A percentile compares a stretch with the other conserved stretches of the same genome.
These are phyloP conservation scores for Ogataea parapolymorpha DNA, from an alignment of 805 yeast genomes.

Conservation along the genomic window DNA sequence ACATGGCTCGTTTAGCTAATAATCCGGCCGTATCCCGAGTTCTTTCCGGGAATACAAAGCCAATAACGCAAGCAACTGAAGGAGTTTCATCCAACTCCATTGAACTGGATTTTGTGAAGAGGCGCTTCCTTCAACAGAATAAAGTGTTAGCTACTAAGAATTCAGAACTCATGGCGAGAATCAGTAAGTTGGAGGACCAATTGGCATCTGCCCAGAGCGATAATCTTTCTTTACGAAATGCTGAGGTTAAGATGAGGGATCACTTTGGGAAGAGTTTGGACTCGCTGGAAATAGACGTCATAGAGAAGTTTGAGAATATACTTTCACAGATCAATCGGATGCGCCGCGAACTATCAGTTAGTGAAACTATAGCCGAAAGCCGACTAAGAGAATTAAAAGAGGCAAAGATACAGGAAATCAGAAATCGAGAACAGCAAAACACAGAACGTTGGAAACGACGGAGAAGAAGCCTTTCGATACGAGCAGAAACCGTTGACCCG, in stretches of 20 bases:
- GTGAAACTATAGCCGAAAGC: background rate
- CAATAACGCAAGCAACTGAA: constrained; percentile 8
- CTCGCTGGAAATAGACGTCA: constrained; percentile 12
- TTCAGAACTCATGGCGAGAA: constrained; percentile 47
- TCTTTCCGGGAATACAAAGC: constrained; percentile 1
- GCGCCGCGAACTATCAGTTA: constrained; percentile 11
- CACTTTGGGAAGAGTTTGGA: constrained; percentile 5
- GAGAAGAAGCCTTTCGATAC: constrained; percentile 5
- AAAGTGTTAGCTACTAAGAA: constrained; percentile 58
- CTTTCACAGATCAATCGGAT: constrained; percentile 10
- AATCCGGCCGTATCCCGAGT: constrained; percentile 13
- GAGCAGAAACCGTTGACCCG: constrained; percentile 1
- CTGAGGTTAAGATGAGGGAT: constrained; percentile 18
- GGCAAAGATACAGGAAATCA: constrained; percentile 11
- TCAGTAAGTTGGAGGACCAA: constrained; percentile 51
- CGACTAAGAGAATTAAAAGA: constrained; percentile 7
- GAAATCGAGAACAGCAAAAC: constrained; percentile 4
- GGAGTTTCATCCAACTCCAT: constrained; percentile 11
- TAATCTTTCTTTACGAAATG: constrained; percentile 27
- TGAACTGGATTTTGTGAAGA: constrained; percentile 18
- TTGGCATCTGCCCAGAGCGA: constrained; percentile 29
- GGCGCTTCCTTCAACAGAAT: constrained; percentile 44
- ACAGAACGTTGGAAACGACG: constrained; percentile 4
- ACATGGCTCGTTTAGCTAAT: constrained; percentile 24
- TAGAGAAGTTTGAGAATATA: constrained; percentile 12